Percentiles rank a stretch among this genome's conserved stretches.
Evolutionary conservation across 495 filamentous ascomycete genomes (phyloP).

Genomic region (Hypoxylon cercidicola): DNA sequence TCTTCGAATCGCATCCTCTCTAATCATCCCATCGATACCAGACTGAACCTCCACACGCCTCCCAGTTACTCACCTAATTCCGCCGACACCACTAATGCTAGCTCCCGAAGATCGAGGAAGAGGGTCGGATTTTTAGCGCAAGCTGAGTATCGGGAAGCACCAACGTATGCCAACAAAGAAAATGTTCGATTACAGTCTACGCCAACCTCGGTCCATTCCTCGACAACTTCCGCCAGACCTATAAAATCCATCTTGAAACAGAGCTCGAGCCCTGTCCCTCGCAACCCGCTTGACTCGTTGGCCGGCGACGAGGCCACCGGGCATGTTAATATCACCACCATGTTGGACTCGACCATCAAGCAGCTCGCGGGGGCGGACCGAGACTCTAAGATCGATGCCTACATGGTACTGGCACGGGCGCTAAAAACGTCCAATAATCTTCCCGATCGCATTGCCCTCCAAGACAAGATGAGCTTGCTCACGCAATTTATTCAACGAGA

Average conservation of each 20-base stretch:
- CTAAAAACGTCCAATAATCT: constrained; percentile 81
- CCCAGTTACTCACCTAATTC: constrained; percentile 57
- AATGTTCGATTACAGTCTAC: constrained; percentile 52
- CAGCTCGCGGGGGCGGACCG: constrained; percentile 78
- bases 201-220: constrained; percentile 63
- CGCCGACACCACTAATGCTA: constrained; percentile 71
- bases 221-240: constrained; percentile 69
- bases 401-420: constrained; percentile 78
- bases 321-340: constrained; percentile 66
- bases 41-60: constrained; percentile 58
- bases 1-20: constrained; percentile 37
- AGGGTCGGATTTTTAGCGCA: constrained; percentile 79
- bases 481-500: constrained; percentile 84
- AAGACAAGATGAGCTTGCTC: constrained; percentile 77
- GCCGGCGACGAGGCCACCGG: constrained; percentile 51
- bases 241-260: constrained; percentile 89
- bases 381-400: constrained; percentile 81
- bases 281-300: constrained; percentile 55
- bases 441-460: constrained; percentile 74
- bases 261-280: constrained; percentile 49
- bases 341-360: constrained; percentile 85
- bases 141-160: constrained; percentile 74
- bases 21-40: constrained; percentile 46
- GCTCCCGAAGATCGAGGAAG: constrained; percentile 66
- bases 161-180: constrained; percentile 57